phyloP scores from a whole-genome alignment of 1,284 basidiomycete species.

The Wallemia ichthyophaga region DNA sequence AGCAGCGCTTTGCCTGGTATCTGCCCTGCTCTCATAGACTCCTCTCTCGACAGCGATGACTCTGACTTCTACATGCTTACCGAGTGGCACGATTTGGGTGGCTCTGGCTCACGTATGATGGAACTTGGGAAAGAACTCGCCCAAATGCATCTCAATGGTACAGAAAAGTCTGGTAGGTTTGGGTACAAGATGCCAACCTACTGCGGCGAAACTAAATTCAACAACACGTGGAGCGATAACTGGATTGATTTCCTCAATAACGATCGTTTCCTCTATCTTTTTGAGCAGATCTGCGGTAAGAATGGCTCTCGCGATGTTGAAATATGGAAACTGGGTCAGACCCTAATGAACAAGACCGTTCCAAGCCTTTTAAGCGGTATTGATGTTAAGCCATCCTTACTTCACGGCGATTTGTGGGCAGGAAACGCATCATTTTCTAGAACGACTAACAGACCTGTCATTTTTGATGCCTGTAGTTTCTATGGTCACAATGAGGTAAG shows the following conservation, averaged over 20 bases:
- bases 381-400: conserved; percentile 4
- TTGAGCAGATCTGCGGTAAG: conserved; percentile 1
- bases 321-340: background rate
- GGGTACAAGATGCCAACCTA: conserved; percentile 3
- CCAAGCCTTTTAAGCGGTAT: conserved; percentile 3
- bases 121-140: background rate
- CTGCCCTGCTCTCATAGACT: conserved; percentile 2
- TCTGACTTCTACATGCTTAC: conserved; percentile 2
- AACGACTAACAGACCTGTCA: conserved; percentile 2
- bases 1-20: conserved; percentile 1
- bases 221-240: conserved; percentile 3
- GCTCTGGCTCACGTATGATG: background rate
- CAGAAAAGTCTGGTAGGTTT: background rate
- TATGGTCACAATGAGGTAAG: conserved; percentile 3
- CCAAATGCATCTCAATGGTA: conserved; percentile 1
- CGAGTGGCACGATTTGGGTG: conserved; percentile 4
- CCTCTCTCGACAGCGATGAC: background rate
- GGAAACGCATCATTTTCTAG: conserved; percentile 5
- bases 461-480: conserved; percentile 5
- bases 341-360: conserved; percentile 1
- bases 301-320: background rate
- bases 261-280: conserved; percentile 2
- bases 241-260: conserved; percentile 3
- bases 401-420: conserved; percentile 7
- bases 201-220: conserved; percentile 4